Percentiles rank a stretch among this genome's conserved stretches.
phyloP scores from a whole-genome alignment of 495 filamentous ascomycete genomes.

The Xeromyces bisporus region DNA sequence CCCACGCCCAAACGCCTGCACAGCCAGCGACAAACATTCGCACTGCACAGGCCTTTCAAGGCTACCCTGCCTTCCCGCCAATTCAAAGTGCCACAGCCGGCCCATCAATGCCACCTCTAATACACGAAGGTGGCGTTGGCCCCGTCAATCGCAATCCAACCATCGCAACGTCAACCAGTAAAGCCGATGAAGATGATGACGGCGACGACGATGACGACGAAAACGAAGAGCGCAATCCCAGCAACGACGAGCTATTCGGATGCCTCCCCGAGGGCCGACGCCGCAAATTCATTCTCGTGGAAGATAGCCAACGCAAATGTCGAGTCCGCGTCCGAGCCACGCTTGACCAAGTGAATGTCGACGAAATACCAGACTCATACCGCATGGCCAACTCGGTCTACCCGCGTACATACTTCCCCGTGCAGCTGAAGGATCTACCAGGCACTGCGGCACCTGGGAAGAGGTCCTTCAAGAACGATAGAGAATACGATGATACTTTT shows the following conservation, averaged over 20 bases:
- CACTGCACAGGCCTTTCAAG: slow-evolving; percentile 61
- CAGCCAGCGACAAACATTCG: slow-evolving; percentile 39
- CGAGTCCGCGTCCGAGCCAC: slow-evolving; percentile 76
- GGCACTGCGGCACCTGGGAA: slow-evolving; percentile 41
- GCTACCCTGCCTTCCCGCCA: slow-evolving; percentile 48
- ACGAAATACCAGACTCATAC: slow-evolving; percentile 88
- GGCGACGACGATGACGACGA: slow-evolving; percentile 29
- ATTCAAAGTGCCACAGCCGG: slow-evolving; percentile 27
- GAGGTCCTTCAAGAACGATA: slow-evolving; percentile 48
- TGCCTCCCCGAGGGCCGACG: slow-evolving; percentile 74
- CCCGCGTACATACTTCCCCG: slow-evolving; percentile 74
- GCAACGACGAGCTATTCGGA: slow-evolving; percentile 56
- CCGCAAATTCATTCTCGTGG: slow-evolving; percentile 90
- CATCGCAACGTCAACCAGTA: slow-evolving; percentile 22
- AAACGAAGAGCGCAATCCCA: slow-evolving; percentile 29
- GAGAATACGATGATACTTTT: slow-evolving; percentile 30
- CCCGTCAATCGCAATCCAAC: slow-evolving; percentile 28
- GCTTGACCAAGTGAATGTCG: slow-evolving; percentile 73
- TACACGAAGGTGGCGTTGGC: slow-evolving; percentile 47
- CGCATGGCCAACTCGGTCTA: slow-evolving; percentile 76
- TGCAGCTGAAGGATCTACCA: slow-evolving; percentile 69
- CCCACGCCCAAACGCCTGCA: slow-evolving; percentile 8
- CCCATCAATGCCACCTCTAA: slow-evolving; percentile 53
- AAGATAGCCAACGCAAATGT: slow-evolving; percentile 60
- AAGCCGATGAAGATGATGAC: slow-evolving; percentile 15